These are phyloP conservation scores for Malassezia arunalokei DNA, from an alignment of 1,284 basidiomycete species.

Conservation along the genomic window DNA sequence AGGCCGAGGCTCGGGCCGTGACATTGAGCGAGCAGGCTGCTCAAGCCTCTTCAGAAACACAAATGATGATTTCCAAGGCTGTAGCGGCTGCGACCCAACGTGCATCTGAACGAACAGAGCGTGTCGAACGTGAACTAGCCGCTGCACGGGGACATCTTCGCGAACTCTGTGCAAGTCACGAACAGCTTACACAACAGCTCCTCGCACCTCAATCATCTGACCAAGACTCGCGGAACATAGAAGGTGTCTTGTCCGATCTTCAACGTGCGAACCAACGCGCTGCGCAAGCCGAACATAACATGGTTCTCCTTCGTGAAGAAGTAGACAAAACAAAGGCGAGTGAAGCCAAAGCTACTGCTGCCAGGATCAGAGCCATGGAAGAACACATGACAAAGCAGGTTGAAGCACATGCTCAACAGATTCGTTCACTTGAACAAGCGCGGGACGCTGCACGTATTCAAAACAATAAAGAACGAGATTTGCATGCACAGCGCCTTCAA, in stretches of 20 bases:
- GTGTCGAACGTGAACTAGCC: constrained; percentile 60
- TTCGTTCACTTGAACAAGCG: constrained; percentile 2
- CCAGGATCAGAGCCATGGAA: constrained; percentile 58
- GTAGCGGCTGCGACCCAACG: constrained; percentile 46
- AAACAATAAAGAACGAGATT: constrained; percentile 63
- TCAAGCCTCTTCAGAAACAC: neutral
- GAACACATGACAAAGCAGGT: constrained; percentile 16
- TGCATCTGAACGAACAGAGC: constrained; percentile 78
- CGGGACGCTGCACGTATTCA: constrained; percentile 37
- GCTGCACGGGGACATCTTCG: constrained; percentile 74
- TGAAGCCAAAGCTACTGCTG: constrained; percentile 55
- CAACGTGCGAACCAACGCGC: constrained; percentile 84
- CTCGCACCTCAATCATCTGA: constrained; percentile 58
- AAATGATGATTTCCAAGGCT: constrained; percentile 3
- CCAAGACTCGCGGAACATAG: constrained; percentile 43
- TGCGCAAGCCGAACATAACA: constrained; percentile 78
- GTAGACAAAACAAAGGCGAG: constrained; percentile 53
- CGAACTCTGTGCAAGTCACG: constrained; percentile 77
- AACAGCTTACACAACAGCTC: constrained; percentile 77
- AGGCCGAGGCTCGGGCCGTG: constrained; percentile 7
- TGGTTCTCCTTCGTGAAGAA: constrained; percentile 81
- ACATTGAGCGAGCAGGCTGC: neutral
- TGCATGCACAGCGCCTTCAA: constrained; percentile 56
- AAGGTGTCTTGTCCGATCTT: constrained; percentile 81
- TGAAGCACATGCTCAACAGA: neutral